phyloP scores from a whole-genome alignment of 179 eudicot species.

The Nepenthes alata region DNA sequence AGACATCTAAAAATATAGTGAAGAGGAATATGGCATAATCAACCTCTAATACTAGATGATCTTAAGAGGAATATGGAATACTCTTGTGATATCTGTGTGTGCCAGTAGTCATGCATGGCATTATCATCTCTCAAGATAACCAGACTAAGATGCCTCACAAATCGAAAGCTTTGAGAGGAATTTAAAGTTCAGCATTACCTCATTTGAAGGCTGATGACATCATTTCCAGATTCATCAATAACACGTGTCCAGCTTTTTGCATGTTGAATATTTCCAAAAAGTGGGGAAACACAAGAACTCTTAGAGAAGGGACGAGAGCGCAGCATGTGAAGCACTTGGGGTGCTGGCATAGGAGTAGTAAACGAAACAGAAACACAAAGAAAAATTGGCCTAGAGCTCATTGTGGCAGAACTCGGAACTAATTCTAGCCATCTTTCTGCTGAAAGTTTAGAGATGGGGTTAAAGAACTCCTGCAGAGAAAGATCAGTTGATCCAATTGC shows the following conservation, averaged over 20 bases:
- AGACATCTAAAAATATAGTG: no score
- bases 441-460: slow-evolving; percentile 39
- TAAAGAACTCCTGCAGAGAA: slow-evolving; percentile 42
- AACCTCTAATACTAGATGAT: no score
- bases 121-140: no score
- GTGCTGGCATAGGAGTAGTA: slow-evolving; percentile 47
- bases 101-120: no score
- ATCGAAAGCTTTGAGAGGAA: not conserved
- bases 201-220: slow-evolving; percentile 58
- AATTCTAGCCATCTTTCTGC: slow-evolving; percentile 66
- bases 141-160: no score
- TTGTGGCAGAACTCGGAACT: slow-evolving; percentile 28
- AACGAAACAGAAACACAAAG: slow-evolving; percentile 62
- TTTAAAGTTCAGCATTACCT: slow-evolving; percentile 32
- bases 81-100: no score
- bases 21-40: no score
- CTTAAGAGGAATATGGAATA: no score
- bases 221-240: slow-evolving; percentile 51
- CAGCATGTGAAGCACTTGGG: slow-evolving; percentile 44
- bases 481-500: slow-evolving; percentile 49
- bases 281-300: slow-evolving; percentile 44
- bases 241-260: slow-evolving; percentile 44
- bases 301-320: slow-evolving; percentile 27
- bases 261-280: slow-evolving; percentile 34
- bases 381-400: slow-evolving; percentile 34